Evolutionary conservation across 2,329 filamentous ascomycete genomes (phyloP), one percentile per base, ranked within the genome.

Genomic region (Colletotrichum sp.): DNA sequence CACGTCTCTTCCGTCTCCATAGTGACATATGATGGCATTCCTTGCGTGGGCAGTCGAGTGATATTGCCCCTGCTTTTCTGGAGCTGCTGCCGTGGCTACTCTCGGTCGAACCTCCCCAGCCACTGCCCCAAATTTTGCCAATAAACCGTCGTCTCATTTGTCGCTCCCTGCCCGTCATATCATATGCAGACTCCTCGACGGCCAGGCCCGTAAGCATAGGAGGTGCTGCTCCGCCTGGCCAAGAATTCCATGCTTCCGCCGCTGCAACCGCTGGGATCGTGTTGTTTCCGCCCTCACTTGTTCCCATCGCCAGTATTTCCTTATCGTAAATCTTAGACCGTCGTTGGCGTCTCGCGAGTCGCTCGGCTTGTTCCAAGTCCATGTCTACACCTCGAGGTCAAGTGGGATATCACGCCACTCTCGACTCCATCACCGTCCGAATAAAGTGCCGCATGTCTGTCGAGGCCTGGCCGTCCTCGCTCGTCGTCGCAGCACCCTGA

Each of bases 361-460:
- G 63, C 68, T 71, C 39, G 43, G 63, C 63, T 57, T 61, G 55
- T 68, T 68, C 63, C 61, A 34, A 43, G 30, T 39, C 61, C 72
- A 55, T 68, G 63, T n/a, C 32, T 24, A 21, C 70, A 55, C n/a
- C 59, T 55, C 69, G 32, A 48, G 14, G 14, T 36, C 65, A 36
- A n/a, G 69, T 69, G 26, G 24, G 28, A 43, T 48, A 55, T 68
- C 71, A 83, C 30, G 85, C 84, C 36, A 92, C 83, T 80, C 92
- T 92, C 57, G 84, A 81, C 77, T 92, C 89, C 81, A 94, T 86
- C 16, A 89, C 87, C 66, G 92, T 91, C 78, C 92, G 90, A 74
- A 94, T 87, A 81, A 94, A 93, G 24, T 87, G 86, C 80, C 88
- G 89, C 82, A 94, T 84, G 78, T 89, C 87, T 24, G 86, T 85